These are phyloP conservation scores for Alternaria sp. DNA, from an alignment of 2,329 filamentous ascomycete species.

Conservation along the genomic window DNA sequence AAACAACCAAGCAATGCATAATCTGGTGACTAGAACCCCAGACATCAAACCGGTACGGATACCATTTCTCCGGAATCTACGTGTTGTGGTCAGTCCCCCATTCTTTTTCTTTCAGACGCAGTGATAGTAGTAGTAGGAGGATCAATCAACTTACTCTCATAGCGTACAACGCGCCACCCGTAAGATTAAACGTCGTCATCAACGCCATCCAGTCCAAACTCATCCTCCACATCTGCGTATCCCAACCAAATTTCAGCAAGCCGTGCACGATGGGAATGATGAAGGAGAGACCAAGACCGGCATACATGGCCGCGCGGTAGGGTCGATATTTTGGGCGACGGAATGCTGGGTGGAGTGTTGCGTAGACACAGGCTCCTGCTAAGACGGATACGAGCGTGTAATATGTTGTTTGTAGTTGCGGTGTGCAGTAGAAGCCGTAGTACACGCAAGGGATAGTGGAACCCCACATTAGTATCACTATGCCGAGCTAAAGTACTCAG, in stretches of 20 bases:
- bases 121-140: too few species aligned
- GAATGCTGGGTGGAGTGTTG: background rate
- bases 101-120: background rate
- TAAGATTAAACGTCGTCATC: constrained; percentile 18
- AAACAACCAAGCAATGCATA: constrained; percentile 56
- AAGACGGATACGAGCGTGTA: background rate
- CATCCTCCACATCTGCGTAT: constrained; percentile 21
- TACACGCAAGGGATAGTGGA: constrained; percentile 1
- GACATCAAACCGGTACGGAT: constrained; percentile 54
- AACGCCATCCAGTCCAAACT: constrained; percentile 27
- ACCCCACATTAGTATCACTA: background rate
- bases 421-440: background rate
- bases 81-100: constrained; percentile 14
- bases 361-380: background rate
- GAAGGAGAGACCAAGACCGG: background rate
- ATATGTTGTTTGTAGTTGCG: background rate
- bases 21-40: constrained; percentile 58
- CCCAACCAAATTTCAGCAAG: constrained; percentile 12
- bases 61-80: constrained; percentile 55
- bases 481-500: background rate
- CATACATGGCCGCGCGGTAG: constrained; percentile 2
- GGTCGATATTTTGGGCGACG: background rate
- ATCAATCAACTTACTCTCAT: background rate
- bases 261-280: constrained; percentile 3
- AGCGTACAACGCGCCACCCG: background rate